Evolutionary conservation across 257 asterid genomes (phyloP), one percentile per base, ranked within the genome.

Genomic region (Solanum microdontum): DNA sequence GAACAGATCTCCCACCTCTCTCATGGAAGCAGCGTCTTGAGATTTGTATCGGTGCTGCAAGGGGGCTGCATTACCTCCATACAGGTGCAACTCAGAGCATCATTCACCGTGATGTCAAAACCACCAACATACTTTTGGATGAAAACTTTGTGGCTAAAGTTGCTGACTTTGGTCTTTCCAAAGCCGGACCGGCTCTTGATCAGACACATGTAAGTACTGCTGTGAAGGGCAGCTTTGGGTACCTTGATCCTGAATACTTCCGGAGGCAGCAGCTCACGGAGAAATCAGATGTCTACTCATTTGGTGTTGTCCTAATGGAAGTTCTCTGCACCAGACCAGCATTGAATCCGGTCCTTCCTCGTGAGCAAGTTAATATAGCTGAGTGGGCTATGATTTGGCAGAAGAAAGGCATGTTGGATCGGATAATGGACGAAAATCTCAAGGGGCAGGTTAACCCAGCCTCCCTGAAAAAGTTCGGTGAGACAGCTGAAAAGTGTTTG

Each of bases 361-460:
- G 94, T 14, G 94, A 92, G 12, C 94, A 92, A 80, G 94, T 92
- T 0, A 92, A 92, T 75, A 92, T 92, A 88, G 94, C 94, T 19
- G 94, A 92, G 79, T 92, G 92, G 91, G 92, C 92, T 1, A 92
- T 90, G 92, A 88, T 89, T 19, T 92, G 94, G 94, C 94, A 92
- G 72, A 92, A 90, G 90, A 92, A 88, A 66, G 92, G 94, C 37
- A 92, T 89, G 92, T 39, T 90, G 43, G 90, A 90, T 60, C 94
- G 84, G 82, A 88, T 90, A 33, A 92, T 92, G 92, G 94, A 92
- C 74, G 6, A 76, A 4, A 89, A 88, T 32, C 92, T 92, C 6
- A 58, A 36, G 4, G 92, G 92, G 82, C 86, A 92, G 77, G 92
- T 92, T 23, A 90, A 90, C 82, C 87, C 87, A 36, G 92, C 94